Percentiles rank a stretch among this genome's conserved stretches.
These are phyloP conservation scores for Lactarius indigo DNA, from an alignment of 768 basidiomycete genomes.

Conservation along the genomic window DNA sequence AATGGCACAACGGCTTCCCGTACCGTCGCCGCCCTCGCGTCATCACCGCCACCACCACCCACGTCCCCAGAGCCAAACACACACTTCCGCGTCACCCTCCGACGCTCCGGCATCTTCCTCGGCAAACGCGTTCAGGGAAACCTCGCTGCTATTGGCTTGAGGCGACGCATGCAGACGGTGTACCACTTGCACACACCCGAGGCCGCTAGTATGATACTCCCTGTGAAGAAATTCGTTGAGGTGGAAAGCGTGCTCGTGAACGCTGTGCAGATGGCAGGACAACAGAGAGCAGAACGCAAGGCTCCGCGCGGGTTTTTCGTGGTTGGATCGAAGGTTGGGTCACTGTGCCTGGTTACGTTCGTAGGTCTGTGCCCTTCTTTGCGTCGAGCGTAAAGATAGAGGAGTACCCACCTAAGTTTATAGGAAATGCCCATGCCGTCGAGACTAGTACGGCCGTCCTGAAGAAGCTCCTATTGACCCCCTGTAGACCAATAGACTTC, in stretches of 20 bases:
- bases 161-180: too few relatives aligned
- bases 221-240: too few relatives aligned
- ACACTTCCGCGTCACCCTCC: too few relatives aligned
- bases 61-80: conserved; percentile 16
- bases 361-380: background rate
- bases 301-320: background rate
- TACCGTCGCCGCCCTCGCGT: conserved; percentile 16
- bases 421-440: background rate
- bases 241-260: background rate
- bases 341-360: background rate
- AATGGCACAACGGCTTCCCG: conserved; percentile 19
- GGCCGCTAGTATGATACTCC: too few relatives aligned
- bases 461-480: too few relatives aligned
- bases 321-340: background rate
- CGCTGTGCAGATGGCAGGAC: background rate
- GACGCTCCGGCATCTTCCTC: too few relatives aligned
- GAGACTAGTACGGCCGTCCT: background rate
- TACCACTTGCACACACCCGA: too few relatives aligned
- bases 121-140: too few relatives aligned
- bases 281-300: background rate
- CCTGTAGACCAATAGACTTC: too few relatives aligned
- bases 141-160: too few relatives aligned
- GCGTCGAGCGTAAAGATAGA: too few relatives aligned
- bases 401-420: too few relatives aligned
- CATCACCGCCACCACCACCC: conserved; percentile 4